These are phyloP conservation scores for Paecilomyces niveus DNA, from an alignment of 2,329 filamentous ascomycete species.

Conservation along the genomic window DNA sequence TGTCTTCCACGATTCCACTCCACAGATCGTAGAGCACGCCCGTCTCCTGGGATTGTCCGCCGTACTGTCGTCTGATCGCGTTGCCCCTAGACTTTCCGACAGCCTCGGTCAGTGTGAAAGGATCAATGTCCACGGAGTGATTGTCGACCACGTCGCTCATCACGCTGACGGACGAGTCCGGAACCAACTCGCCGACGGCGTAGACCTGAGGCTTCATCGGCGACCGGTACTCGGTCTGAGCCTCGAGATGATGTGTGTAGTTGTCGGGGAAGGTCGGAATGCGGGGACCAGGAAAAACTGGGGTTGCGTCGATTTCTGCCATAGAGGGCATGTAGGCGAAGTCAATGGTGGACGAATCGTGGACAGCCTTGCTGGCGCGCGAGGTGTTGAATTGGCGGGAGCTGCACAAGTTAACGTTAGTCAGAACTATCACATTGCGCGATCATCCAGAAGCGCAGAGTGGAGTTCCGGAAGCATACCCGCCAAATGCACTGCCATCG, in stretches of 20 bases:
- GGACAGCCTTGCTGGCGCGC: conserved; percentile 48
- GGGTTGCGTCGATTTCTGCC: conserved; percentile 33
- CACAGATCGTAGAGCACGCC: conserved; percentile 29
- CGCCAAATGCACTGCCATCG: conserved; percentile 32
- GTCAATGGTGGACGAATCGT: conserved; percentile 56
- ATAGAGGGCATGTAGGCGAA: conserved; percentile 54
- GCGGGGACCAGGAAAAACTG: conserved; percentile 30
- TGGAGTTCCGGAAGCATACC: conserved; percentile 23
- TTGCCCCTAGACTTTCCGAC: conserved; percentile 34
- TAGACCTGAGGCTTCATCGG: conserved; percentile 52
- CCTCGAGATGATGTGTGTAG: conserved; percentile 19
- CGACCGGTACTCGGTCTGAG: conserved; percentile 11
- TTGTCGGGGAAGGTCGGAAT: conserved; percentile 46
- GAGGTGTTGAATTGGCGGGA: conserved; percentile 57
- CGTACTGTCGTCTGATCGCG: conserved; percentile 31
- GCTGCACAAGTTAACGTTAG: conserved; percentile 3
- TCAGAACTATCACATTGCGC: conserved; percentile 7
- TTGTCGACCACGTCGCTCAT: conserved; percentile 55
- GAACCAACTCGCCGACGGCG: conserved; percentile 38
- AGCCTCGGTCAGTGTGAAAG: conserved; percentile 48
- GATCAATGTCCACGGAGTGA: conserved; percentile 49
- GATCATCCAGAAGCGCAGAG: conserved; percentile 26
- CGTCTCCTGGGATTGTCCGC: conserved; percentile 14
- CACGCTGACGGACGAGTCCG: conserved; percentile 44
- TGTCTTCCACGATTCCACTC: conserved; percentile 30